Percentiles rank a stretch among this genome's conserved stretches.
Evolutionary conservation across 1,139 yeast genomes (phyloP).

Genomic region (Taphrina flavorubra): DNA sequence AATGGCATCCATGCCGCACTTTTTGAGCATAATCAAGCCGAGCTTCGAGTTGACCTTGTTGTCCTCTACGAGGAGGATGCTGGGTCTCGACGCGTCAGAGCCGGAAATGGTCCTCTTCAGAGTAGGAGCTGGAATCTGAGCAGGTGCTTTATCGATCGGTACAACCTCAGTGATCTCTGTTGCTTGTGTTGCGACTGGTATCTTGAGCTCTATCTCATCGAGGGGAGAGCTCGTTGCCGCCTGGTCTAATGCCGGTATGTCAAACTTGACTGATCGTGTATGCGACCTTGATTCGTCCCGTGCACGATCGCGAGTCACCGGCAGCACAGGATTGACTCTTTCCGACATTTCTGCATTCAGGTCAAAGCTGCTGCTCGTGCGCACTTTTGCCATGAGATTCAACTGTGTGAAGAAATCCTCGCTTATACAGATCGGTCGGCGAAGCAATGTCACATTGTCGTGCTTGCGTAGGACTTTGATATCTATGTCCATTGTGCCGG

Average conservation of each 20-base stretch:
- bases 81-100: conserved; percentile 48
- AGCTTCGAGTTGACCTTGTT: conserved; percentile 90
- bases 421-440: conserved; percentile 16
- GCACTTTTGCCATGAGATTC: conserved; percentile 3
- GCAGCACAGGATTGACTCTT: conserved; percentile 18
- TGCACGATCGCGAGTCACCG: conserved; percentile 29
- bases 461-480: conserved; percentile 1
- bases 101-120: neutral
- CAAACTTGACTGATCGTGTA: conserved; percentile 19
- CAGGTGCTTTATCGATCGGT: neutral
- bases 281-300: conserved; percentile 19
- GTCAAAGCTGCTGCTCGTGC: conserved; percentile 10
- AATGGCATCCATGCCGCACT: conserved; percentile 72
- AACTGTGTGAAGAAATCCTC: conserved; percentile 14
- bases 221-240: conserved; percentile 3
- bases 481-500: conserved; percentile 7
- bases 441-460: conserved; percentile 13
- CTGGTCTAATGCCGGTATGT: conserved; percentile 14
- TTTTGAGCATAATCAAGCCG: conserved; percentile 79
- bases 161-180: neutral
- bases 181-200: neutral
- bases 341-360: conserved; percentile 22
- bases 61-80: conserved; percentile 90
- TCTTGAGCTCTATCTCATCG: neutral
- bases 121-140: neutral